phyloP scores from a whole-genome alignment of 2,329 filamentous ascomycete genomes.

The Ceratocystis harringtonii region DNA sequence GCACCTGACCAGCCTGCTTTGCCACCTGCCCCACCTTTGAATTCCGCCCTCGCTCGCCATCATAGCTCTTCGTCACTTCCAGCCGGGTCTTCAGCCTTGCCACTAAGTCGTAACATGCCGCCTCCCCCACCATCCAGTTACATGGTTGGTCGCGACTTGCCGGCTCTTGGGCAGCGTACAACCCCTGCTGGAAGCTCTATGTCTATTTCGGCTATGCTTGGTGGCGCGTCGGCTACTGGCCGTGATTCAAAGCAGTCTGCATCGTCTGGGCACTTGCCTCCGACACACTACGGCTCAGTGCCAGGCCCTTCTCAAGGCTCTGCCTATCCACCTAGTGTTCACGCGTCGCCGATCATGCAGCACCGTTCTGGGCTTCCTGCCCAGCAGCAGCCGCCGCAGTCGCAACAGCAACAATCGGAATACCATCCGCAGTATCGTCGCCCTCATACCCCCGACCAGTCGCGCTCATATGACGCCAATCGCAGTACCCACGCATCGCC shows the following conservation, averaged over 20 bases:
- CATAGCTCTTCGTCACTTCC: slow-evolving; percentile 31
- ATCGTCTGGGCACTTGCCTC: slow-evolving; percentile 23
- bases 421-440: slow-evolving; percentile 45
- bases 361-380: slow-evolving; percentile 18
- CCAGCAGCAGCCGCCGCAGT: background rate
- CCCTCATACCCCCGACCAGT: slow-evolving; percentile 59
- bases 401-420: slow-evolving; percentile 29
- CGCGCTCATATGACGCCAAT: slow-evolving; percentile 38
- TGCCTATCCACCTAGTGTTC: slow-evolving; percentile 33
- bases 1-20: slow-evolving; percentile 14
- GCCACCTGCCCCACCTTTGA: slow-evolving; percentile 20
- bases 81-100: slow-evolving; percentile 20
- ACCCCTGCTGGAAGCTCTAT: slow-evolving; percentile 38
- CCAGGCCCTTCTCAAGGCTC: slow-evolving; percentile 29
- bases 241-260: slow-evolving; percentile 30
- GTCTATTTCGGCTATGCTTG: slow-evolving; percentile 48
- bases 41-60: slow-evolving; percentile 28
- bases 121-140: slow-evolving; percentile 30
- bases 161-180: slow-evolving; percentile 35
- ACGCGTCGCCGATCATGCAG: slow-evolving; percentile 42
- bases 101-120: slow-evolving; percentile 24
- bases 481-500: slow-evolving; percentile 34
- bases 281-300: slow-evolving; percentile 31
- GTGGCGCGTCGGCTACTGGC: slow-evolving; percentile 23
- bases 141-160: slow-evolving; percentile 36